Percentiles rank a stretch among this genome's conserved stretches.
Conservation (phyloP, 2,329 filamentous ascomycete genomes). For the Lachnellula cervina region DNA sequence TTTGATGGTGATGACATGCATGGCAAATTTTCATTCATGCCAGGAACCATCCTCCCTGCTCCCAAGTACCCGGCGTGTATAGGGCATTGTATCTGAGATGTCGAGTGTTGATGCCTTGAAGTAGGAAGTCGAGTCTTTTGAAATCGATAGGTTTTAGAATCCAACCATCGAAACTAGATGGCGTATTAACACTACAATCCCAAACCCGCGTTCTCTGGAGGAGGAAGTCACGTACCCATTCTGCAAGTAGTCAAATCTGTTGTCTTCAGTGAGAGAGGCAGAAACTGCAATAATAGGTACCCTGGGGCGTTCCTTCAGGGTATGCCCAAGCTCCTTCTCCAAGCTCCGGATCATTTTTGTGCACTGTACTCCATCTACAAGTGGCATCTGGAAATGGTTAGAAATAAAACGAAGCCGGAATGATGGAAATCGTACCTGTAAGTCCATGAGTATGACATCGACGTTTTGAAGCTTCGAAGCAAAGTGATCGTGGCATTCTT, state of each 20-base stretch:
- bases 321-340: constrained; percentile 14
- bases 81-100: constrained; percentile 8
- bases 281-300: constrained; percentile 25
- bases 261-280: constrained; percentile 13
- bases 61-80: constrained; percentile 18
- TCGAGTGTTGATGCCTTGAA: constrained; percentile 14
- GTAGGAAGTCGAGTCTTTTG: constrained; percentile 17
- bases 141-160: constrained; percentile 23
- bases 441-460: constrained; percentile 26
- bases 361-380: constrained; percentile 19
- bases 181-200: not conserved
- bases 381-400: constrained; percentile 19
- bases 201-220: not conserved
- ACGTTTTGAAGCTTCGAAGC: constrained; percentile 43
- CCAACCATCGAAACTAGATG: constrained; percentile 22
- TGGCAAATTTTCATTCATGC: constrained; percentile 15
- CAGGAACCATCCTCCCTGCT: constrained; percentile 25
- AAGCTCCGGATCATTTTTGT: constrained; percentile 23
- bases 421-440: constrained; percentile 15
- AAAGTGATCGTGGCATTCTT: constrained; percentile 70
- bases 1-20: not conserved
- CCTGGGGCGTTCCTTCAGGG: constrained; percentile 2
- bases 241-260: constrained; percentile 23
- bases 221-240: constrained; percentile 17
- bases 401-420: not conserved